Percentiles rank a stretch among this genome's conserved stretches.
Conservation (phyloP, 352 stramenopile genomes). For the Phytophthora brassicae region DNA sequence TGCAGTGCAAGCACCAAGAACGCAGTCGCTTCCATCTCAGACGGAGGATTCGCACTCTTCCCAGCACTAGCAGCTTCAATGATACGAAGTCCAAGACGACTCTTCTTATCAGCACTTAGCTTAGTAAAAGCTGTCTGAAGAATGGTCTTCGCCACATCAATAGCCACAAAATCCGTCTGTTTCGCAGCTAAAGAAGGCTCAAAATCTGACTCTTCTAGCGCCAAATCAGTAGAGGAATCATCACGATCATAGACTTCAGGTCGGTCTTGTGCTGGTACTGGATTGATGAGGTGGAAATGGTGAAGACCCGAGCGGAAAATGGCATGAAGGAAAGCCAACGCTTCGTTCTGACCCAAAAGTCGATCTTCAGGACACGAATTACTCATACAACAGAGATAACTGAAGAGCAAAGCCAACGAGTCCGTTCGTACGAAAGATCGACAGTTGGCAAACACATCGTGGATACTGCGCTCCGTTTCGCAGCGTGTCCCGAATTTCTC, state of each 20-base stretch:
- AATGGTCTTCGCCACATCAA: conserved; percentile 44
- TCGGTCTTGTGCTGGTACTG: neutral
- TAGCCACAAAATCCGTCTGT: conserved; percentile 40
- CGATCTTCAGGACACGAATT: conserved; percentile 57
- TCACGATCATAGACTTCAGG: neutral
- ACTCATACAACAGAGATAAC: conserved; percentile 71
- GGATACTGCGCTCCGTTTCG: conserved; percentile 79
- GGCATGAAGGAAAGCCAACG: conserved; percentile 56
- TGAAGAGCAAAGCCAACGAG: conserved; percentile 60
- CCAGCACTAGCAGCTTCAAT: conserved; percentile 24
- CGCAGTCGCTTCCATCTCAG: conserved; percentile 37
- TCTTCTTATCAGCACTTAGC: conserved; percentile 48
- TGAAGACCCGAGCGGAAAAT: conserved; percentile 68
- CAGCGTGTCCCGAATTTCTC: conserved; percentile 66
- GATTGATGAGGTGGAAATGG: conserved; percentile 52
- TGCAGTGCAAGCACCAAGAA: conserved; percentile 64
- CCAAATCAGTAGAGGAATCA: neutral
- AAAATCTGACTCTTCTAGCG: neutral
- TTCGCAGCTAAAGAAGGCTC: neutral
- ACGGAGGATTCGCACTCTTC: neutral
- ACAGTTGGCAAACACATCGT: conserved; percentile 85
- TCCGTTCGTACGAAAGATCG: conserved; percentile 42
- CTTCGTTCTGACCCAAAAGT: conserved; percentile 71
- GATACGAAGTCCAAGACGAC: conserved; percentile 39
- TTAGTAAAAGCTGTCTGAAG: conserved; percentile 52